Conservation (phyloP, 2,329 filamentous ascomycete species). For the Ascosphaera apis region DNA sequence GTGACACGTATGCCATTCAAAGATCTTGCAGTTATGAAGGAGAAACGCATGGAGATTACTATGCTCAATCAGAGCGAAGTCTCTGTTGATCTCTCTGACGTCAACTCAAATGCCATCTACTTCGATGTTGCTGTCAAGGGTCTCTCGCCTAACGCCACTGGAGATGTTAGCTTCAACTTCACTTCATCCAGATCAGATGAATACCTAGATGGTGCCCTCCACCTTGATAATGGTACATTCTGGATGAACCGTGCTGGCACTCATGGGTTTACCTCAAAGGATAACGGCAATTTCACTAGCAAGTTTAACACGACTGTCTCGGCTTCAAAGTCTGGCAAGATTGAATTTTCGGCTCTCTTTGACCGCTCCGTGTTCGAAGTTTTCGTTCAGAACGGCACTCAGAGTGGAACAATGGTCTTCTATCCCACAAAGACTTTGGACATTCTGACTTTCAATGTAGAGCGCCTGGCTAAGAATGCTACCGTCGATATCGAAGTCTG, state of each 20-base stretch:
- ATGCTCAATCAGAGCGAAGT: conserved; percentile 18
- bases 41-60: conserved; percentile 18
- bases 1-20: conserved; percentile 29
- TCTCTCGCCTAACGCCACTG: conserved; percentile 14
- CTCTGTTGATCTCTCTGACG: conserved; percentile 26
- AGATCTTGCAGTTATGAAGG: conserved; percentile 23
- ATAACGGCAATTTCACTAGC: conserved; percentile 31
- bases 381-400: conserved; percentile 29
- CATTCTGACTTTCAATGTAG: conserved; percentile 6
- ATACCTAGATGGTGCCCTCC: conserved; percentile 25
- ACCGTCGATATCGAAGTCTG: conserved; percentile 12
- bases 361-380: conserved; percentile 33
- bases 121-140: conserved; percentile 30
- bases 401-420: conserved; percentile 27
- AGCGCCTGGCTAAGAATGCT: conserved; percentile 2
- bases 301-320: conserved; percentile 21
- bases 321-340: conserved; percentile 10
- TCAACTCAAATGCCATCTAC: conserved; percentile 29
- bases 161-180: conserved; percentile 30
- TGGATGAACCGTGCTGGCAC: conserved; percentile 29
- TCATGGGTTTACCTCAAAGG: conserved; percentile 20
- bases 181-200: conserved; percentile 27
- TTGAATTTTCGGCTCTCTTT: conserved; percentile 26
- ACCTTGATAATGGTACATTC: conserved; percentile 26
- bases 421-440: conserved; percentile 21